Conservation (phyloP, 2,329 filamentous ascomycete species). For the Penicillium freii region DNA sequence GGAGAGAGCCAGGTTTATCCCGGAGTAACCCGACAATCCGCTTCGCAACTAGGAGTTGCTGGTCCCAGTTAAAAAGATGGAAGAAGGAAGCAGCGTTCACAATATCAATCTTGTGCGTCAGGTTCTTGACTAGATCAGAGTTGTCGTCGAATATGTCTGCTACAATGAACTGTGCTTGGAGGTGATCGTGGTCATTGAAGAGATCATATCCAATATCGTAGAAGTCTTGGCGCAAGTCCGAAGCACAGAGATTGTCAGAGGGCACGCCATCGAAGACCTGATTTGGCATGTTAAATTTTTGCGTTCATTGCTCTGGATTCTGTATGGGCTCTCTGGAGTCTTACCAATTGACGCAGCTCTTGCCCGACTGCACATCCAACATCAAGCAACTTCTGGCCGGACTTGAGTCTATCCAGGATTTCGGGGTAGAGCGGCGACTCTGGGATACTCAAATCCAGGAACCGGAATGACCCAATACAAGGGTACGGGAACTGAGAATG, state of each 20-base stretch:
- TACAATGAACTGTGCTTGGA: constrained; percentile 33
- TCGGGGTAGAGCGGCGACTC: constrained; percentile 21
- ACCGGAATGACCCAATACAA: constrained; percentile 24
- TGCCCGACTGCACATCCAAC: constrained; percentile 26
- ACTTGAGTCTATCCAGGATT: constrained; percentile 20
- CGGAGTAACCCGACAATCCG: constrained; percentile 34
- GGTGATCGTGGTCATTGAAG: constrained; percentile 54
- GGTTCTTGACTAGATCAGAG: constrained; percentile 24
- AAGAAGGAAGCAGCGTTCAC: constrained; percentile 45
- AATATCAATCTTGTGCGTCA: constrained; percentile 38
- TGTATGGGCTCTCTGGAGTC: neutral
- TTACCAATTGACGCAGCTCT: constrained; percentile 24
- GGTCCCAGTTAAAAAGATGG: constrained; percentile 41
- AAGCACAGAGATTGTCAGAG: constrained; percentile 50
- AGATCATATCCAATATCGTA: constrained; percentile 62
- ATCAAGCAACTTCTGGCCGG: constrained; percentile 23
- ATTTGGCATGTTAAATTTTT: neutral
- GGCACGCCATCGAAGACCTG: constrained; percentile 49
- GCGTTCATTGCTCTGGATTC: neutral
- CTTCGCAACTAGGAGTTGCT: constrained; percentile 33
- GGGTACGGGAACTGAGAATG: constrained; percentile 23
- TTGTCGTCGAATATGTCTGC: constrained; percentile 44
- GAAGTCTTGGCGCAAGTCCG: constrained; percentile 52
- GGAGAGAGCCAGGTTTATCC: constrained; percentile 22
- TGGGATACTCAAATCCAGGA: constrained; percentile 24